phyloP scores from a whole-genome alignment of 352 stramenopile species.

The Globisporangium cylindrosporum region DNA sequence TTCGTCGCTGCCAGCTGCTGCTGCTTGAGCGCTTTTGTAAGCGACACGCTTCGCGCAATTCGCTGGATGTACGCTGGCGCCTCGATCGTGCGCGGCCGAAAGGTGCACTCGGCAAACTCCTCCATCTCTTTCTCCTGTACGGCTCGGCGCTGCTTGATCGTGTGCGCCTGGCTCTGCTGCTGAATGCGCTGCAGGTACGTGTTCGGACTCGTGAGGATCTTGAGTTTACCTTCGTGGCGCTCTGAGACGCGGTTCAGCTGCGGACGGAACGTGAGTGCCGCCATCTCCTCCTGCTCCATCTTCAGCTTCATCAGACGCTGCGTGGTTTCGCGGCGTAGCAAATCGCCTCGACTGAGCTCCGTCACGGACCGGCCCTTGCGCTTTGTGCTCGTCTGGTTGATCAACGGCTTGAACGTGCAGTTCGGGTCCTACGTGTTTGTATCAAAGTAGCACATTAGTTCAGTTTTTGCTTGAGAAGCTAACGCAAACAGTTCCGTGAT shows the following conservation, averaged over 20 bases:
- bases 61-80: constrained; percentile 79
- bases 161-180: constrained; percentile 70
- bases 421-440: constrained; percentile 51
- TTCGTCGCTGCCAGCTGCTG: constrained; percentile 44
- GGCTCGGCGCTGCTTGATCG: constrained; percentile 67
- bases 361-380: constrained; percentile 68
- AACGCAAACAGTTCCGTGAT: too few species aligned
- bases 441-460: neutral
- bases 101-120: constrained; percentile 84
- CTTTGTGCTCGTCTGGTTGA: constrained; percentile 67
- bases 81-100: constrained; percentile 82
- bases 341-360: constrained; percentile 73
- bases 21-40: constrained; percentile 65
- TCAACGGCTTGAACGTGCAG: constrained; percentile 83
- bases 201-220: constrained; percentile 75
- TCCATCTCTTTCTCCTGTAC: constrained; percentile 80
- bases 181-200: constrained; percentile 83
- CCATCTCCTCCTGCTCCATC: constrained; percentile 87
- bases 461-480: neutral
- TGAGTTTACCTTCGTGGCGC: constrained; percentile 66
- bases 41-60: constrained; percentile 72
- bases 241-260: constrained; percentile 69
- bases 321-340: constrained; percentile 71
- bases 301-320: constrained; percentile 84
- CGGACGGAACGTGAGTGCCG: constrained; percentile 72